Evolutionary conservation across 148 eudicot genomes (phyloP), one percentile per base, ranked within the genome.

Genomic region (Chenopodium formosanum): DNA sequence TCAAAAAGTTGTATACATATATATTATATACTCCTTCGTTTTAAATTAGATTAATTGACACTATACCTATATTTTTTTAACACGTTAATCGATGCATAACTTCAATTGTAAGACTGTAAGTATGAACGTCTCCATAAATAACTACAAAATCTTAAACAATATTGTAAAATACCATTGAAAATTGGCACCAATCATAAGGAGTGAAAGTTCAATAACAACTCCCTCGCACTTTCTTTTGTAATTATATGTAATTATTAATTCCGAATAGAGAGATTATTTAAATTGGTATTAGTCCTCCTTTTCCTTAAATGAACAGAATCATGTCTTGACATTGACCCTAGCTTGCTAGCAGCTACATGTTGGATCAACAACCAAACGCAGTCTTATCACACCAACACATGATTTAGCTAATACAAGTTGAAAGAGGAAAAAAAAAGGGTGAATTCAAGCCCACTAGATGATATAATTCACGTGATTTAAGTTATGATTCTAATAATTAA

Each of bases 401-500:
- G 48, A 56, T 75, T 32, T 32, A 75, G 9, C 66, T 75, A 31
- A 16, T 29, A 32, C 44, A 58, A 75, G 22, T 8, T 75, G 25
- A 56, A 25, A 27, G 22, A 75, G 22, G 1, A 56, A 12, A 12
- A 11, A 75, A 34, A 22, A 31, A 22, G 47, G 25, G 1, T 17
- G 10, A 32, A 76, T 8, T 25, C 12, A 32, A 52, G 2, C 16
- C 64, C 58, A 78, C 17, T 68, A 31, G 20, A 47, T 10, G 17
- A 68, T 48, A 70, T 37, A 20, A 16, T 68, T 40, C 81, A 79
- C 74, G 66, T 67, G 81, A 17, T 68, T 13, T 48, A 17, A 5
- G 7, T 20, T 20, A 62, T 8, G 53, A 20, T 58, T 48, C 63
- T 23, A 68, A 53, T 79, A 17, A 29, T 50, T 53, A 58, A 60